Base-by-base conservation (phyloP, 805 yeast species). In the Candida endomychidarum region DNA sequence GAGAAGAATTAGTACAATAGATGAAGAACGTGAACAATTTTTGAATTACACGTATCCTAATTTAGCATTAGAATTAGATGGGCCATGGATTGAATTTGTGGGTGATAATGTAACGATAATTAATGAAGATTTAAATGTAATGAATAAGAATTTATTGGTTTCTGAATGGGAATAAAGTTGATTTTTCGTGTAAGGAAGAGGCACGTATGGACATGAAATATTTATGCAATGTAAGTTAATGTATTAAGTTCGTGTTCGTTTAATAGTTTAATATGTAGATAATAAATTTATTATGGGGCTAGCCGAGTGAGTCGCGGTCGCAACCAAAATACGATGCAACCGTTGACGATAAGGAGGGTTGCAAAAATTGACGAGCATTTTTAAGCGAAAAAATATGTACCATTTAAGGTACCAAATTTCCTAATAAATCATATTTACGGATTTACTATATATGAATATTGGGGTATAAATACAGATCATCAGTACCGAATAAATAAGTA, bases 31-130 rank as follows among this genome's bases (percentile, higher is more conserved):
- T 38, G 83, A 77, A 48, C 72, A 66, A 41, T 66, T 55, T 37
- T 70, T 72, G 15, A 74, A 67, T 43, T 77, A 77, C 51, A 66
- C 73, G 1, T 72, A 75, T 49, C 83, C 83, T 0, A 58, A 58
- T 38, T 52, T 77, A 27, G 52, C 55, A 1, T 75, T 75, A 41
- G 67, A 72, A 5, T 53, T 76, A 41, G 67, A 76, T 47, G 82
- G 82, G 0, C 79, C 81, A 7, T 71, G 80, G 75, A 60, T 76
- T 17, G 82, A 80, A 8, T 77, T 77, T 48, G 72, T 69, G 23
- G 81, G 80, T 0, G 77, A 77, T 47, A 60, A 58, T 38, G 63
- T 76, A 3, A 41, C 42, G 3, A 4, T 43, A 16, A 4, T 48
- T 4, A 40, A 27, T 30, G 38, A 42, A 15, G 38, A 41, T 10